These are phyloP conservation scores for Avena eriantha DNA, from an alignment of 176 grass and related monocot genomes.

Conservation along the genomic window DNA sequence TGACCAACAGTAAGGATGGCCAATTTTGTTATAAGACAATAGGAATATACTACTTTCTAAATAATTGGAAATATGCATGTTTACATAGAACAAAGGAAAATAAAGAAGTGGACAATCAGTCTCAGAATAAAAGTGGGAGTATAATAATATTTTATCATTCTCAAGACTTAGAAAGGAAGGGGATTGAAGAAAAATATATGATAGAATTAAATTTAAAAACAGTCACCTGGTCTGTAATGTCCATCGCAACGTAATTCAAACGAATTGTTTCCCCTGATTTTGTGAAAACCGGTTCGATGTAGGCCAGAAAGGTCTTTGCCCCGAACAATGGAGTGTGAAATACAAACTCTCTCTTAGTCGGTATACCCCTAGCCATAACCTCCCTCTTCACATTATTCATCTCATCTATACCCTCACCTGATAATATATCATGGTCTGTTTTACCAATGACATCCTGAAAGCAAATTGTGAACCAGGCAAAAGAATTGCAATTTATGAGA, in stretches of 20 bases:
- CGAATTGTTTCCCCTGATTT: constrained; percentile 71
- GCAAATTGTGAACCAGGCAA: constrained; percentile 22
- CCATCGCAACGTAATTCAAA: constrained; percentile 89
- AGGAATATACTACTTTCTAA: background rate
- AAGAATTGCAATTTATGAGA: constrained; percentile 23
- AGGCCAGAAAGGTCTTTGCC: constrained; percentile 81
- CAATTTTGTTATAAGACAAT: background rate
- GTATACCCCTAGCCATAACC: constrained; percentile 58
- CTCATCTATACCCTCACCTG: constrained; percentile 71
- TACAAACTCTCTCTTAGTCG: constrained; percentile 84
- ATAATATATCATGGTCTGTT: constrained; percentile 81
- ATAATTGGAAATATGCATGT: no score
- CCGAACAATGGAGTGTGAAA: constrained; percentile 83
- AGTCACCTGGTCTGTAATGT: constrained; percentile 85
- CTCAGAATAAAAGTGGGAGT: no score
- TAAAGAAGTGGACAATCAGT: constrained; percentile 2
- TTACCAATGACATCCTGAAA: constrained; percentile 95
- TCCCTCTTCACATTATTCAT: constrained; percentile 80
- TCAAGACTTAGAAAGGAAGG: background rate
- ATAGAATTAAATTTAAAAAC: constrained; percentile 13
- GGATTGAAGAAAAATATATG: constrained; percentile 12
- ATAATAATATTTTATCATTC: background rate
- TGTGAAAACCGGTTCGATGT: constrained; percentile 87
- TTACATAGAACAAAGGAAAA: no score
- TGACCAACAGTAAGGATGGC: background rate